Conservation (phyloP, 805 yeast species). For the Starmerella sp. region DNA sequence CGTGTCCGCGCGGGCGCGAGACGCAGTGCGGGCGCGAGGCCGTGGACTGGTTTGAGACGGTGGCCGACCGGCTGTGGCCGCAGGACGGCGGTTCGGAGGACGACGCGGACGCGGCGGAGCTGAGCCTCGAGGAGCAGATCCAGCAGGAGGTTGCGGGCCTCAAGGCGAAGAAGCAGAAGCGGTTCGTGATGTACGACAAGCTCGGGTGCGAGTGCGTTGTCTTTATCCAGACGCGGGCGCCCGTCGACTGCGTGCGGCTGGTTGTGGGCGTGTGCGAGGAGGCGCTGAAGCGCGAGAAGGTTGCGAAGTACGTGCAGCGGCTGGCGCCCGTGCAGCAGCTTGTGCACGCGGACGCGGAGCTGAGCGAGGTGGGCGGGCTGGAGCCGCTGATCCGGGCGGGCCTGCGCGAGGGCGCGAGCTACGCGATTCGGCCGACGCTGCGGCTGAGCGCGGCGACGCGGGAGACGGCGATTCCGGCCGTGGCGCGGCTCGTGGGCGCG, state of each 20-base stretch:
- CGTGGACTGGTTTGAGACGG: constrained; percentile 22
- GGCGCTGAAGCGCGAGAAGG: constrained; percentile 35
- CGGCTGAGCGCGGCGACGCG: constrained; percentile 64
- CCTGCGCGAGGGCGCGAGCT: constrained; percentile 47
- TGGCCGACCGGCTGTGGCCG: constrained; percentile 31
- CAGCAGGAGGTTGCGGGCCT: constrained; percentile 51
- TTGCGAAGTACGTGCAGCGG: constrained; percentile 48
- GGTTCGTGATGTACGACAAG: constrained; percentile 22
- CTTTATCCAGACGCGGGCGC: constrained; percentile 68
- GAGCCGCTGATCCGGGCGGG: constrained; percentile 52
- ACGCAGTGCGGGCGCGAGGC: constrained; percentile 21
- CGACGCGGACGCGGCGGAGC: constrained; percentile 32
- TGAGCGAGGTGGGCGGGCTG: constrained; percentile 53
- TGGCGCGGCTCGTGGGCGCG: constrained; percentile 62
- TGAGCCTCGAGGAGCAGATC: constrained; percentile 61
- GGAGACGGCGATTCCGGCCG: constrained; percentile 56
- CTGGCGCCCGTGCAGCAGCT: constrained; percentile 71
- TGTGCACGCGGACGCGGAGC: constrained; percentile 45
- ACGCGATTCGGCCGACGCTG: constrained; percentile 71
- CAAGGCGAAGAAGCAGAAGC: constrained; percentile 30
- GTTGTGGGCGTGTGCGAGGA: constrained; percentile 56
- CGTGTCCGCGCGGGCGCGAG: constrained; percentile 77
- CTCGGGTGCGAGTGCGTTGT: constrained; percentile 42
- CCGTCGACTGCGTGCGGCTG: constrained; percentile 66
- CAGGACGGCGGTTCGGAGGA: constrained; percentile 28